phyloP scores from a whole-genome alignment of 208 protist genomes.

The Leishmania guyanensis region DNA sequence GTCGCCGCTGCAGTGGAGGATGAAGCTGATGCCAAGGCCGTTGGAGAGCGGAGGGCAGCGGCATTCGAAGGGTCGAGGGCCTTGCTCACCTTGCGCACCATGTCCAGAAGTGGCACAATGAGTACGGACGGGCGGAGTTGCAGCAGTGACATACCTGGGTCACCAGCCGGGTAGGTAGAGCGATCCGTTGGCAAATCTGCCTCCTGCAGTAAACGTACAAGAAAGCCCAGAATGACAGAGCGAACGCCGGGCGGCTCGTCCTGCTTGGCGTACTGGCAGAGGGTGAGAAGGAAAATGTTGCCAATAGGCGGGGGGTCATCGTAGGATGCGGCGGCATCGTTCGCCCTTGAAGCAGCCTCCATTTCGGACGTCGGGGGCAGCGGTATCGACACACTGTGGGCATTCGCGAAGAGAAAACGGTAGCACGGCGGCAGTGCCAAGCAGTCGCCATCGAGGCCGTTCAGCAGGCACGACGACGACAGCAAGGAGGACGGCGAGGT shows the following conservation, averaged over 20 bases:
- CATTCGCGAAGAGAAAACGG: slow-evolving; percentile 45
- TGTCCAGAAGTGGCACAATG: slow-evolving; percentile 67
- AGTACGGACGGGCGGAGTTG: slow-evolving; percentile 51
- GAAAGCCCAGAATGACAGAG: slow-evolving; percentile 59
- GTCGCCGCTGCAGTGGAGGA: background rate
- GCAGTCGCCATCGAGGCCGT: slow-evolving; percentile 9
- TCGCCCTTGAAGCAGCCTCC: background rate
- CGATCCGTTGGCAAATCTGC: slow-evolving; percentile 56
- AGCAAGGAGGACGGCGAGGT: slow-evolving; percentile 2
- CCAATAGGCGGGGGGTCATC: slow-evolving; percentile 46
- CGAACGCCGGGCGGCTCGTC: slow-evolving; percentile 61
- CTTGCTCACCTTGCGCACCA: slow-evolving; percentile 54
- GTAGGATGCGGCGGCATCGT: background rate
- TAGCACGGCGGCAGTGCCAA: slow-evolving; percentile 61
- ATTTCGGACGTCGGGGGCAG: background rate
- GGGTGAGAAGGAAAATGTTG: slow-evolving; percentile 54
- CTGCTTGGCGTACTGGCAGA: slow-evolving; percentile 81
- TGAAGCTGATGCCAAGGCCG: background rate
- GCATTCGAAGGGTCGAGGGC: slow-evolving; percentile 35
- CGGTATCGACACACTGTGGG: slow-evolving; percentile 1
- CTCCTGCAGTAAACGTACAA: slow-evolving; percentile 50
- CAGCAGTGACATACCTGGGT: slow-evolving; percentile 54
- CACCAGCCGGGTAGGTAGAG: slow-evolving; percentile 23
- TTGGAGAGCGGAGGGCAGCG: background rate
- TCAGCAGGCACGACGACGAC: slow-evolving; percentile 11